These are phyloP conservation scores for Wickerhamiella siamensis DNA, from an alignment of 805 yeast genomes.

Conservation along the genomic window DNA sequence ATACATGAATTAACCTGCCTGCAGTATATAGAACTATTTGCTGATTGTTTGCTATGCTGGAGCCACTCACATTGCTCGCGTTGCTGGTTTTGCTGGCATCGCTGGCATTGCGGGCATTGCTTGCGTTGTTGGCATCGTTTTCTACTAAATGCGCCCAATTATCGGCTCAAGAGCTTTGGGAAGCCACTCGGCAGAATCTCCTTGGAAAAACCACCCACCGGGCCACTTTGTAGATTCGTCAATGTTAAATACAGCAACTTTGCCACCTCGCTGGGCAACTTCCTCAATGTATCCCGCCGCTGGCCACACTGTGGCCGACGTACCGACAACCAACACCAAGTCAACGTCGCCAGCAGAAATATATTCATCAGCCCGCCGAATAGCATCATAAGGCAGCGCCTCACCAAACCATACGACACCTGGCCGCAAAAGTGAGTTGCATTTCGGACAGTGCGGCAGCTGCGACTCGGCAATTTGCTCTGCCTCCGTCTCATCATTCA, in stretches of 20 bases:
- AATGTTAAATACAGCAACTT: constrained; percentile 67
- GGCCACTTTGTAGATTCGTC: constrained; percentile 26
- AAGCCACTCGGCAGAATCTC: constrained; percentile 62
- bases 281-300: constrained; percentile 83
- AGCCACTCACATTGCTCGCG: too few relatives aligned
- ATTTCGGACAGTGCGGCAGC: constrained; percentile 65
- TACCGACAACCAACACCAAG: constrained; percentile 68
- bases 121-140: not conserved
- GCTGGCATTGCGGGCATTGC: too few relatives aligned
- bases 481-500: constrained; percentile 14
- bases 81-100: too few relatives aligned
- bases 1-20: not conserved
- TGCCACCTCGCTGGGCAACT: constrained; percentile 57
- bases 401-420: constrained; percentile 97
- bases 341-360: constrained; percentile 46
- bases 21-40: not conserved
- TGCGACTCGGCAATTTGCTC: constrained; percentile 31
- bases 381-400: constrained; percentile 47
- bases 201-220: constrained; percentile 56
- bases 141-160: not conserved
- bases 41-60: too few relatives aligned
- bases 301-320: constrained; percentile 79
- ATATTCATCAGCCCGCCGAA: constrained; percentile 59
- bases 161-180: constrained; percentile 49
- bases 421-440: constrained; percentile 58